Conservation (phyloP, 1,284 basidiomycete genomes). For the Schizophyllum amplum region DNA sequence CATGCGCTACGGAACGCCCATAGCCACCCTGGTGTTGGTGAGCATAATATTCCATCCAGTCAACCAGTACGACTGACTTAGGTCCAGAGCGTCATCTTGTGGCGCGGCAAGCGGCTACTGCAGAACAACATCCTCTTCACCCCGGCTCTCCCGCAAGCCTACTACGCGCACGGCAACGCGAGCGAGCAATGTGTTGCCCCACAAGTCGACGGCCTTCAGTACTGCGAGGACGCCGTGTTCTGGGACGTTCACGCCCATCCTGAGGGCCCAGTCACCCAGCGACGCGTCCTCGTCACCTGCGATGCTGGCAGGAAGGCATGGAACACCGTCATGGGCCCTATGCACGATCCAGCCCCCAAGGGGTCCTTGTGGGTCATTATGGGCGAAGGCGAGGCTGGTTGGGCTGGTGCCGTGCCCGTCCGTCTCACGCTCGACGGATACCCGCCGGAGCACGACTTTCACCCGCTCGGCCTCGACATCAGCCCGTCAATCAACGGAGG, state of each 20-base stretch:
- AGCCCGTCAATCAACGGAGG: constrained; percentile 37
- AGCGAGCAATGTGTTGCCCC: not conserved
- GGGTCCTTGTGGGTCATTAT: constrained; percentile 30
- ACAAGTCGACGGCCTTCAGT: constrained; percentile 15
- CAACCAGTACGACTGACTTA: too few relatives aligned
- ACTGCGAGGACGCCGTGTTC: constrained; percentile 56
- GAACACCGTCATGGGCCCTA: constrained; percentile 42
- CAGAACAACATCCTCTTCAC: constrained; percentile 31
- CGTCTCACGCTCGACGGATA: constrained; percentile 29
- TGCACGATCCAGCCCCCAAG: constrained; percentile 31
- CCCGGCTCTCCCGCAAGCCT: constrained; percentile 36
- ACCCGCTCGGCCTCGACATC: constrained; percentile 47
- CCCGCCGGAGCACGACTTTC: constrained; percentile 42
- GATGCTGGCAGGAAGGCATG: constrained; percentile 28
- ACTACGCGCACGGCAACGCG: constrained; percentile 40
- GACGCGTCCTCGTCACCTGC: constrained; percentile 25
- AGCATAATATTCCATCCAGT: too few relatives aligned
- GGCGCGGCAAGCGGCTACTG: constrained; percentile 32
- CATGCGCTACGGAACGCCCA: too few relatives aligned
- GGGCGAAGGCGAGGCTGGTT: constrained; percentile 15
- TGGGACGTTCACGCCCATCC: constrained; percentile 35
- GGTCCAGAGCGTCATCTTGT: constrained; percentile 30
- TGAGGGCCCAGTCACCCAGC: constrained; percentile 14
- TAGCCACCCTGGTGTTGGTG: too few relatives aligned
- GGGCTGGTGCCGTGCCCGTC: constrained; percentile 12